Evolutionary conservation across 306 rosid species (phyloP).

Genomic region (Dalbergia cochinchinensis): DNA sequence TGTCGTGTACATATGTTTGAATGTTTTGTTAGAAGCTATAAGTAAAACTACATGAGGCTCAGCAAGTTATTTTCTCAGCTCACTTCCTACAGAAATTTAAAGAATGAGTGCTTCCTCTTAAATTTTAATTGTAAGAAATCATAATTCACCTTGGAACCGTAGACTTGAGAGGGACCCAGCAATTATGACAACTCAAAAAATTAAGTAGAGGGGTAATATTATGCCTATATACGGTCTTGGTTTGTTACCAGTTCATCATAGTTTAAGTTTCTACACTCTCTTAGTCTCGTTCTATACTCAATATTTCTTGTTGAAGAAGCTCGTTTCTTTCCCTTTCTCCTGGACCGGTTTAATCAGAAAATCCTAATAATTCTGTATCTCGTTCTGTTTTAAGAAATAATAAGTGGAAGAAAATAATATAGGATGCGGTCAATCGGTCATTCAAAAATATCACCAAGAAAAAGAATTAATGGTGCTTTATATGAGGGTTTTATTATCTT

Average conservation of each 20-base stretch:
- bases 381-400: neutral
- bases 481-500: too few species aligned
- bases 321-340: neutral
- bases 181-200: neutral
- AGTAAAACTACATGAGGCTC: too few species aligned
- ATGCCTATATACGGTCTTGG: neutral
- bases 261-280: neutral
- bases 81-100: neutral
- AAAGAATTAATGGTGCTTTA: slow-evolving; percentile 4
- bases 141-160: neutral
- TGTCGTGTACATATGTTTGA: too few species aligned
- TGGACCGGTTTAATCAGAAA: neutral
- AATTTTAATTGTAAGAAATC: neutral
- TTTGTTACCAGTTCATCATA: neutral
- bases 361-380: neutral
- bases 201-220: neutral
- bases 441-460: neutral
- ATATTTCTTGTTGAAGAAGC: slow-evolving; percentile 1
- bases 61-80: neutral
- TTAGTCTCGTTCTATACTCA: neutral
- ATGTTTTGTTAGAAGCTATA: too few species aligned
- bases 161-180: neutral
- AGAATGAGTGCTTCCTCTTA: neutral
- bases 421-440: neutral
- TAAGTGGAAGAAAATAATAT: neutral